Evolutionary conservation across 129 eudicot genomes (phyloP).

Genomic region (Solidago caesia): DNA sequence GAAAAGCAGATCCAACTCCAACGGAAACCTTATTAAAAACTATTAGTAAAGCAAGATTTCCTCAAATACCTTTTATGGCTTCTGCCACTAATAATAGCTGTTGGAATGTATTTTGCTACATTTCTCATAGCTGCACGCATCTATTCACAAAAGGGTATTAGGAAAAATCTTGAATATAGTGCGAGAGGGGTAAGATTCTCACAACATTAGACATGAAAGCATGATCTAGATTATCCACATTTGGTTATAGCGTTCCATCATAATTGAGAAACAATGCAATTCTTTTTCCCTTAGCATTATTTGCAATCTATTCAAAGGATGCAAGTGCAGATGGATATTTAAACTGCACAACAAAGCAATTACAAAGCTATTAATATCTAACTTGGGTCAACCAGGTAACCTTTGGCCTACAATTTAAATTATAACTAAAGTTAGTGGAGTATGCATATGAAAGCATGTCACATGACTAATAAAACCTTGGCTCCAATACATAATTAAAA

Average conservation of each 20-base stretch:
- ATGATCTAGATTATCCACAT: conserved; percentile 86
- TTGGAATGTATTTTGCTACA: conserved; percentile 81
- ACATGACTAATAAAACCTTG: conserved; percentile 1
- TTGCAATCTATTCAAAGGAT: conserved; percentile 71
- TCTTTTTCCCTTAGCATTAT: conserved; percentile 70
- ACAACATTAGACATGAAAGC: conserved; percentile 88
- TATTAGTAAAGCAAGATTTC: not conserved
- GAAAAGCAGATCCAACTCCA: not conserved
- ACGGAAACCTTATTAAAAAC: conserved; percentile 5
- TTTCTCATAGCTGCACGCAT: conserved; percentile 89
- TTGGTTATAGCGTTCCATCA: conserved; percentile 93
- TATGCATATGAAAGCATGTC: conserved; percentile 15
- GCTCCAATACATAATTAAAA: conserved; percentile 9
- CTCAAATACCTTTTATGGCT: conserved; percentile 78
- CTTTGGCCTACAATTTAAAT: conserved; percentile 72
- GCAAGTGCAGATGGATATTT: conserved; percentile 92
- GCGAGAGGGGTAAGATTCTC: conserved; percentile 24
- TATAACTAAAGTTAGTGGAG: conserved; percentile 10
- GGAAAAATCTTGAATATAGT: not conserved
- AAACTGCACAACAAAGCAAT: conserved; percentile 44
- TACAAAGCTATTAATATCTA: not conserved
- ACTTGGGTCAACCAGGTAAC: conserved; percentile 82
- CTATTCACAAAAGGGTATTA: conserved; percentile 38
- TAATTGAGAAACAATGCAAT: conserved; percentile 87
- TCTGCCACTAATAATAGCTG: conserved; percentile 96